Conservation (phyloP, 2,329 filamentous ascomycete genomes). For the Teratosphaeria pseudoeucalypti region DNA sequence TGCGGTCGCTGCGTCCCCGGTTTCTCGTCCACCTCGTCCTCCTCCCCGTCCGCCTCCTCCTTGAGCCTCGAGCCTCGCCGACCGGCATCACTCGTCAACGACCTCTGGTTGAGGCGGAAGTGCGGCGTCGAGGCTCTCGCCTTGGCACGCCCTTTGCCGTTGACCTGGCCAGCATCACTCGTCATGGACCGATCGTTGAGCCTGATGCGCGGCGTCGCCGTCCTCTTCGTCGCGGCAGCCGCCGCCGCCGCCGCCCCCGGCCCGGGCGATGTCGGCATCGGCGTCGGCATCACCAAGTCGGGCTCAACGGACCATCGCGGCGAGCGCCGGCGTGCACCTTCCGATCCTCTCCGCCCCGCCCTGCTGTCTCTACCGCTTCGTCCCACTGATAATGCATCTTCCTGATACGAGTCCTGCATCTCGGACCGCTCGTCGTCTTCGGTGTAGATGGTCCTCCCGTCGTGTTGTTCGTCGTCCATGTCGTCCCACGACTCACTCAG, state of each 20-base stretch:
- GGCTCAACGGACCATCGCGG: constrained; percentile 24
- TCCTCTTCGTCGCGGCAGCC: constrained; percentile 5
- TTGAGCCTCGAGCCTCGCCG: constrained; percentile 10
- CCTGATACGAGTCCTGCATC: constrained; percentile 14
- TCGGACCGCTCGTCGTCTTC: constrained; percentile 21
- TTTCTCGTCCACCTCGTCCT: constrained; percentile 7
- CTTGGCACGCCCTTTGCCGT: constrained; percentile 1
- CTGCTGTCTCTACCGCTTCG: constrained; percentile 7
- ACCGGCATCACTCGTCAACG: constrained; percentile 24
- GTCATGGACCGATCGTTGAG: constrained; percentile 21
- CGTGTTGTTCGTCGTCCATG: constrained; percentile 18
- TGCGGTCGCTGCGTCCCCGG: not conserved
- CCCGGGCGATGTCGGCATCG: constrained; percentile 5
- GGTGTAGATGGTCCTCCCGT: constrained; percentile 13
- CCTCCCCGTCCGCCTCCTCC: constrained; percentile 16
- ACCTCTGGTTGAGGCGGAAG: constrained; percentile 16
- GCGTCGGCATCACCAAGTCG: constrained; percentile 35
- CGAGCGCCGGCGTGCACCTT: constrained; percentile 4
- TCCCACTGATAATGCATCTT: not conserved
- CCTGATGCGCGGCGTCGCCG: constrained; percentile 18
- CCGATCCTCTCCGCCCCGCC: not conserved
- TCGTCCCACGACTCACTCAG: constrained; percentile 27
- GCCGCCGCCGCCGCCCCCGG: no score
- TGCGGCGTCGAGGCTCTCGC: constrained; percentile 10
- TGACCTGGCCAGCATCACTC: constrained; percentile 19